These are phyloP conservation scores for Ogataea populi-albae DNA, from an alignment of 805 yeast species.

Conservation along the genomic window DNA sequence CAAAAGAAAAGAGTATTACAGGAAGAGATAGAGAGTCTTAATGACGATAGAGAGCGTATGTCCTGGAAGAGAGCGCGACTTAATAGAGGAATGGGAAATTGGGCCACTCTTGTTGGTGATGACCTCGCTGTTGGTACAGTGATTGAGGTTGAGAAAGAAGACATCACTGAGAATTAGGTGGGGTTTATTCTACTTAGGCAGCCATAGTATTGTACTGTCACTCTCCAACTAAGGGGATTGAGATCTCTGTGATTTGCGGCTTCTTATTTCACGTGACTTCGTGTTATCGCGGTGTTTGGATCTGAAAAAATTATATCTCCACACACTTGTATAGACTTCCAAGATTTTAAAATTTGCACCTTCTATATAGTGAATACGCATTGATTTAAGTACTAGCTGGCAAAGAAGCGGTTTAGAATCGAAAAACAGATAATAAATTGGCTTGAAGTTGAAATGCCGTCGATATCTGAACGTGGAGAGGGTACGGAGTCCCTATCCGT, in stretches of 20 bases:
- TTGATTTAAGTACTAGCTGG: no score
- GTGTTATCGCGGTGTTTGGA: constrained; percentile 6
- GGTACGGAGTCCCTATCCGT: constrained; percentile 23
- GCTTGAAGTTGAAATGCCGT: no score
- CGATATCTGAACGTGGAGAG: constrained; percentile 23
- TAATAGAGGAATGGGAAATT: constrained; percentile 17
- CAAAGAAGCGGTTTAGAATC: no score
- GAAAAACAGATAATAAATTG: no score
- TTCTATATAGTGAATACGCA: no score
- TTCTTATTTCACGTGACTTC: constrained; percentile 3
- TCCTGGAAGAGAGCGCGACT: constrained; percentile 28
- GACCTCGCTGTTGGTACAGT: not conserved
- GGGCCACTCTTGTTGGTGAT: constrained; percentile 7
- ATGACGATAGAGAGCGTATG: constrained; percentile 16
- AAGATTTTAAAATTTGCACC: no score
- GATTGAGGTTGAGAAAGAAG: constrained; percentile 4
- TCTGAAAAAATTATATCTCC: no score
- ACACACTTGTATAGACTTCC: no score
- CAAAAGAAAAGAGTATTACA: constrained; percentile 2
- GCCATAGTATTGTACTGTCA: no score
- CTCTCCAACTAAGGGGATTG: no score
- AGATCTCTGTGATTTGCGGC: no score
- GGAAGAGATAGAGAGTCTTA: constrained; percentile 10
- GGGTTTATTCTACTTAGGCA: not conserved
- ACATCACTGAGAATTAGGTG: constrained; percentile 3